phyloP scores from a whole-genome alignment of 495 filamentous ascomycete species.

The Trichoderma virens region DNA sequence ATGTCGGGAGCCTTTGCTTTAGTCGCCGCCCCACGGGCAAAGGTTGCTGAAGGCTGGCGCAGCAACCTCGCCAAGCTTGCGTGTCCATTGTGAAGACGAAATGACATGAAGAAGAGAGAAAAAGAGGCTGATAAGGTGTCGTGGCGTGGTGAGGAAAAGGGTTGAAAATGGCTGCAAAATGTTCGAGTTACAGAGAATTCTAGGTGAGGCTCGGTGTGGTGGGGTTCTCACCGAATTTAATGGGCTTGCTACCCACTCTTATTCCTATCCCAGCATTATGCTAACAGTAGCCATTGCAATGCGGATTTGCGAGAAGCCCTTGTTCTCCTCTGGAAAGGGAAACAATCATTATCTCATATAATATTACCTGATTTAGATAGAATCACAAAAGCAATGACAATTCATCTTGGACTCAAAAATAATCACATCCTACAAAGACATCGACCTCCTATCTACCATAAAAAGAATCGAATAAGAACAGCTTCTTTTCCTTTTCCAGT shows the following conservation, averaged over 20 bases:
- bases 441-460: background rate
- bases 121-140: background rate
- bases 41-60: background rate
- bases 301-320: too few species aligned
- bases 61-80: background rate
- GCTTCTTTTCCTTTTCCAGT: slow-evolving; percentile 12
- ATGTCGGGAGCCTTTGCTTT: background rate
- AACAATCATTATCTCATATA: background rate
- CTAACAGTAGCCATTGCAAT: too few species aligned
- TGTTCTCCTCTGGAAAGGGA: background rate
- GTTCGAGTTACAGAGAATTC: background rate
- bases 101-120: background rate
- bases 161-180: background rate
- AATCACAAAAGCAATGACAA: background rate
- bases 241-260: background rate
- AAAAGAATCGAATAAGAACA: slow-evolving; percentile 13
- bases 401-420: background rate
- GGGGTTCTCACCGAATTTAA: background rate
- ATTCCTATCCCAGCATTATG: too few species aligned
- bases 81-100: background rate
- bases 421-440: background rate
- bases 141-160: background rate
- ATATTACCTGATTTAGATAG: too few species aligned
- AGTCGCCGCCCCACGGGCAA: background rate
- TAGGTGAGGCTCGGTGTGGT: slow-evolving; percentile 5